phyloP scores from a whole-genome alignment of 2,329 filamentous ascomycete species.

The Gaeumannomyces tritici region DNA sequence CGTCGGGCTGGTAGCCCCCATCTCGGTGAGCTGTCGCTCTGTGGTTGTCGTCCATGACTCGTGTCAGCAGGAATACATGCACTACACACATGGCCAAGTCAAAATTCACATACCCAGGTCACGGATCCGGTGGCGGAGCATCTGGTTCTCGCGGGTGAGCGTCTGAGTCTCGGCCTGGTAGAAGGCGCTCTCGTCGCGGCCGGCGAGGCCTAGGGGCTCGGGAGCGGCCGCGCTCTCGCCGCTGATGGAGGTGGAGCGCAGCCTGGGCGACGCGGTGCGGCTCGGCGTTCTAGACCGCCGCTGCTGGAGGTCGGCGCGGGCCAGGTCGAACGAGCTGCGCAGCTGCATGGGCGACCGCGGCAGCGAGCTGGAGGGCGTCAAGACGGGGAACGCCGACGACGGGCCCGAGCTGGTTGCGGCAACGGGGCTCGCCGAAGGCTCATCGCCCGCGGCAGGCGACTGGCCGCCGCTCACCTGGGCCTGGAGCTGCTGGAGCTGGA shows the following conservation, averaged over 20 bases:
- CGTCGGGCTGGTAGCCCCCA: constrained; percentile 17
- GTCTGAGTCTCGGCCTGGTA: constrained; percentile 78
- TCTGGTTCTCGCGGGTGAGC: constrained; percentile 70
- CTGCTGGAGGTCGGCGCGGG: constrained; percentile 36
- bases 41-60: neutral
- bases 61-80: neutral
- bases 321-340: constrained; percentile 50
- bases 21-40: constrained; percentile 45
- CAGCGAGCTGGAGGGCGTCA: constrained; percentile 30
- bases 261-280: constrained; percentile 43
- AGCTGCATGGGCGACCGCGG: constrained; percentile 42
- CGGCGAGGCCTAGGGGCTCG: constrained; percentile 42
- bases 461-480: constrained; percentile 29
- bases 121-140: constrained; percentile 65
- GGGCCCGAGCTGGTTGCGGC: constrained; percentile 21
- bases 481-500: constrained; percentile 56
- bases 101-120: constrained; percentile 49
- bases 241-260: constrained; percentile 49
- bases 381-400: constrained; percentile 22
- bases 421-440: constrained; percentile 12
- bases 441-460: constrained; percentile 22
- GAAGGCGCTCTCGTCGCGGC: constrained; percentile 65
- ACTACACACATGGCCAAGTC: neutral
- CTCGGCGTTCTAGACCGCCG: constrained; percentile 51
- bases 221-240: constrained; percentile 43